A percentile compares a stretch with the other conserved stretches of the same genome.
Evolutionary conservation across 768 basidiomycete species (phyloP).

Genomic region (Kwoniella sp.): DNA sequence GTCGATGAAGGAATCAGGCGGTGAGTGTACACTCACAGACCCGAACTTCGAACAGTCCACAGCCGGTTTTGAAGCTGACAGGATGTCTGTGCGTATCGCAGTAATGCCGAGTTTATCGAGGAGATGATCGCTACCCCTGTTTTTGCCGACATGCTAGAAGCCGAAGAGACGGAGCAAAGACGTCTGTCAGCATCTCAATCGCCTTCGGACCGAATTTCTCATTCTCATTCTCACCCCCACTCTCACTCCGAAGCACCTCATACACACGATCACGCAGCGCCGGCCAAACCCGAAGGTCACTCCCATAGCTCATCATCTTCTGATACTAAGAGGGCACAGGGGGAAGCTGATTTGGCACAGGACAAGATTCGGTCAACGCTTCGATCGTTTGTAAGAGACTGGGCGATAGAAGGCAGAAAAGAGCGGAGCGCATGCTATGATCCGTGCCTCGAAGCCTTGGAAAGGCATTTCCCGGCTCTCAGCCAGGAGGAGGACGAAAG

Average conservation of each 20-base stretch:
- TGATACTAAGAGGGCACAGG: neutral
- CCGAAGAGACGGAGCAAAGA: conserved; percentile 52
- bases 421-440: conserved; percentile 80
- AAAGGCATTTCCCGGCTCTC: conserved; percentile 61
- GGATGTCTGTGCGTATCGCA: conserved; percentile 28
- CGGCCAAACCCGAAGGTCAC: neutral
- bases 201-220: neutral
- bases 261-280: neutral
- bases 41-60: neutral
- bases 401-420: conserved; percentile 77
- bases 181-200: conserved; percentile 15
- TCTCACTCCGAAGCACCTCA: conserved; percentile 49
- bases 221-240: conserved; percentile 52
- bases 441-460: conserved; percentile 76
- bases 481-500: conserved; percentile 60
- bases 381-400: conserved; percentile 90
- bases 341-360: conserved; percentile 56
- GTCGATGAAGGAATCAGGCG: conserved; percentile 74
- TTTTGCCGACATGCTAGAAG: conserved; percentile 60
- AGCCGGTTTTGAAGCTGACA: neutral
- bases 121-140: conserved; percentile 77
- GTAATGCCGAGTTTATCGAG: conserved; percentile 75
- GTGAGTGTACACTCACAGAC: conserved; percentile 23
- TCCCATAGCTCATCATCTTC: conserved; percentile 2
- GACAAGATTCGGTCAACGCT: conserved; percentile 89